Evolutionary conservation across 805 yeast genomes (phyloP), one percentile per base, ranked within the genome.

Genomic region (Clavispora phyllophila): DNA sequence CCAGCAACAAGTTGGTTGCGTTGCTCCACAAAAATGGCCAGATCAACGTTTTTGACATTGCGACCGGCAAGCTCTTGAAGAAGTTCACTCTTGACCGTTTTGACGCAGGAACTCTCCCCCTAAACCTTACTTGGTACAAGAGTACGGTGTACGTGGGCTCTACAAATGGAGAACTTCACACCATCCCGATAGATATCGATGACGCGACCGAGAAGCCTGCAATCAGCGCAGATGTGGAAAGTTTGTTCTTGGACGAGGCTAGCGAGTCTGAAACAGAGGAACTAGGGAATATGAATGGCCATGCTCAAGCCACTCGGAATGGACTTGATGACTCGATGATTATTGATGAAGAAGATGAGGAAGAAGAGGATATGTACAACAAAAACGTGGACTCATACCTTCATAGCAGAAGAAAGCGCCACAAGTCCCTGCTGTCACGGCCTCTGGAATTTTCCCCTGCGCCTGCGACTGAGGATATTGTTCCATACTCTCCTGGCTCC

Each of bases 401-500:
- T 7, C 40, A 36, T n/a, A 26, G 37, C 13, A 36, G 44, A 20
- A 28, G 37, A n/a, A 50, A 50, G 23, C 41, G 41, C 13, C 41
- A 37, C 9, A 19, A 22, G 35, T 17, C 25, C 5, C 24, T 26
- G 31, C 26, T 27, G 24, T 19, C 13, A 9, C 19, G 33, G 20
- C 13, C 33, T 7, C 42, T 33, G 33, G 45, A 51, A 3, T 37
- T 43, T 1, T 37, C 43, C 20, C 41, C 43, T 27, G 22, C 37
- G 10, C 20, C 27, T 4, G 13, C 18, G 22, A 23, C 14, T 3
- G 39, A 40, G 7, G 67, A 65, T 8, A 54, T 80, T 23, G 68
- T 65, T 36, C 90, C 96, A 0, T 84, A 81, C 52, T 87, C 95
- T 3, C 85, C 87, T 1, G 98, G 98, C 1, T 78, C 84, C 6